phyloP scores from a whole-genome alignment of 805 yeast species.

The Candida pseudofarinosa region DNA sequence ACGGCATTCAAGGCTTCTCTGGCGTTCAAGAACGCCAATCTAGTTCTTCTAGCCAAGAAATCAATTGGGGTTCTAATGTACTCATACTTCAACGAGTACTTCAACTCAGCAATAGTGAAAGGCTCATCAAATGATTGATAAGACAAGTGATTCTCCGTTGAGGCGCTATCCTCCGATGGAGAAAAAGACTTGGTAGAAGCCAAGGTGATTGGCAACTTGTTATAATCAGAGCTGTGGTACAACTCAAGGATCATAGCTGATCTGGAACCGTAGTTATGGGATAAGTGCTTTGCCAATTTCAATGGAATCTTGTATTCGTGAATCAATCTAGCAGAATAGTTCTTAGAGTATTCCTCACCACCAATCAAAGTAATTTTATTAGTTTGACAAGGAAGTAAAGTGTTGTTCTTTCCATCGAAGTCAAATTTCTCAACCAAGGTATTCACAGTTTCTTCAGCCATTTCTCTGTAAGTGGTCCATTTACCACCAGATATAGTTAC shows the following conservation, averaged over 20 bases:
- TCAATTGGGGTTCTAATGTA: conserved; percentile 85
- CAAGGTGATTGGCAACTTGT: conserved; percentile 64
- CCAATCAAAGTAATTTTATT: conserved; percentile 62
- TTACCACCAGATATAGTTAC: conserved; percentile 94
- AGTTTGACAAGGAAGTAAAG: conserved; percentile 47
- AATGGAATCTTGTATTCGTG: conserved; percentile 74
- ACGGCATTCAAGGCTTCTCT: conserved; percentile 76
- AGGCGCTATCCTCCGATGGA: conserved; percentile 24
- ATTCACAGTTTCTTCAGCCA: conserved; percentile 93
- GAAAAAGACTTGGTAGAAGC: conserved; percentile 34
- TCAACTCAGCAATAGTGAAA: conserved; percentile 86
- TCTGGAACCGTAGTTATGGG: conserved; percentile 86
- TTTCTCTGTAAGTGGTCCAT: conserved; percentile 97
- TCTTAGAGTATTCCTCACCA: conserved; percentile 72
- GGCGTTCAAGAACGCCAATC: conserved; percentile 88
- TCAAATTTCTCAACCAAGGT: conserved; percentile 52
- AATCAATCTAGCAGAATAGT: conserved; percentile 72
- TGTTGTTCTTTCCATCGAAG: conserved; percentile 26
- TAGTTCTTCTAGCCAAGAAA: conserved; percentile 87
- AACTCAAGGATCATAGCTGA: conserved; percentile 67
- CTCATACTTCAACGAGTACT: conserved; percentile 77
- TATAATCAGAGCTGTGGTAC: conserved; percentile 50
- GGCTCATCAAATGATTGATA: conserved; percentile 66
- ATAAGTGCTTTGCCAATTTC: conserved; percentile 73
- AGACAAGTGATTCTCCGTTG: conserved; percentile 34